phyloP scores from a whole-genome alignment of 2,329 filamentous ascomycete genomes.

The Fusarium nisikadoi region DNA sequence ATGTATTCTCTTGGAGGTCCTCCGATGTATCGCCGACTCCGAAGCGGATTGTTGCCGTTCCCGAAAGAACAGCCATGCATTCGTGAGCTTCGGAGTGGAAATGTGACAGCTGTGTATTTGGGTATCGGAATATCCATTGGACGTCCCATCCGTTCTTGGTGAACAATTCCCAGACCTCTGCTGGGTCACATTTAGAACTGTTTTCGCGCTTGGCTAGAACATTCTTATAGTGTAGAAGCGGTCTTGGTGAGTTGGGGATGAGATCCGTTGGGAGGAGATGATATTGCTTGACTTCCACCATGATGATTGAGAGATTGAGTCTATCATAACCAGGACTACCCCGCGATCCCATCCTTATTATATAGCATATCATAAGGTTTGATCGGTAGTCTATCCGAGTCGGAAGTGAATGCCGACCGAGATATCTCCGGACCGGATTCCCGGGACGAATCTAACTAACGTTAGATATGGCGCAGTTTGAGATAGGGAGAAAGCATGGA shows the following conservation, averaged over 20 bases:
- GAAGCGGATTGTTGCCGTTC: slow-evolving; percentile 63
- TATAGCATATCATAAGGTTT: not conserved
- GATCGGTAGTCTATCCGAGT: slow-evolving; percentile 20
- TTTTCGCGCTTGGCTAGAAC: not conserved
- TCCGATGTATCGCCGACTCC: slow-evolving; percentile 61
- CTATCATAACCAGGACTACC: not conserved
- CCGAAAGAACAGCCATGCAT: slow-evolving; percentile 66
- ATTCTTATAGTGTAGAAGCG: slow-evolving; percentile 62
- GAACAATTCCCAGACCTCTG: slow-evolving; percentile 54
- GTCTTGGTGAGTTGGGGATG: slow-evolving; percentile 62
- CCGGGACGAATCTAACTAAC: not conserved
- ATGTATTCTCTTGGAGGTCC: slow-evolving; percentile 53
- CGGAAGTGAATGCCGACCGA: slow-evolving; percentile 9
- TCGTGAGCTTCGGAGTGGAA: slow-evolving; percentile 68
- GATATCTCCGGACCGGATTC: not conserved
- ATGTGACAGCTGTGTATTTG: slow-evolving; percentile 63
- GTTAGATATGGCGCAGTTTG: no score
- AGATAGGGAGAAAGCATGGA: not conserved
- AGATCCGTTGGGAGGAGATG: slow-evolving; percentile 56
- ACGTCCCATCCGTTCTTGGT: slow-evolving; percentile 61
- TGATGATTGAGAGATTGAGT: not conserved
- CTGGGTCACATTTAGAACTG: slow-evolving; percentile 46
- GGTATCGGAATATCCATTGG: slow-evolving; percentile 68
- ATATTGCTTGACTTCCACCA: slow-evolving; percentile 49
- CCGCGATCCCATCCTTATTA: not conserved